Evolutionary conservation across 1,284 basidiomycete species (phyloP).

Genomic region (Calocybe gambosa): DNA sequence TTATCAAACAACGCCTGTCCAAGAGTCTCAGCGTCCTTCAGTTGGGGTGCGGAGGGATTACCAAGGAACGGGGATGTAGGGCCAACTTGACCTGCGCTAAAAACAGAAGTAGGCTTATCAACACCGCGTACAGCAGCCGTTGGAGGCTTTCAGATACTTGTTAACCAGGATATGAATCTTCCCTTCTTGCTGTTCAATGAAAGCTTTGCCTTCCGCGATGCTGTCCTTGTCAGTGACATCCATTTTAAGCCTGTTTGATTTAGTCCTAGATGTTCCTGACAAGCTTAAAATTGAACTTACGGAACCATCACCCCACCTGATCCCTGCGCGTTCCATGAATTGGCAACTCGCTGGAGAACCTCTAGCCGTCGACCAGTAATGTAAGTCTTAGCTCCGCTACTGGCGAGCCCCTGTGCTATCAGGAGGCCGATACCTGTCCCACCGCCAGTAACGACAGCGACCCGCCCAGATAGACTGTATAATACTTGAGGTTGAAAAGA

Average conservation of each 20-base stretch:
- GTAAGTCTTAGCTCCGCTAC: conserved; percentile 78
- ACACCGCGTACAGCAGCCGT: not conserved
- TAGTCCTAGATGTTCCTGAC: not conserved
- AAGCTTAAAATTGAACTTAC: conserved; percentile 35
- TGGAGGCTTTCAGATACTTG: conserved; percentile 41
- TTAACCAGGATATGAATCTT: conserved; percentile 75
- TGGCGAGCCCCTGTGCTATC: conserved; percentile 70
- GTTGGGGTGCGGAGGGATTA: conserved; percentile 48
- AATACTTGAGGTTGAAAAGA: conserved; percentile 34
- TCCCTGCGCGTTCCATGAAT: conserved; percentile 39
- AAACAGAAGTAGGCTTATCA: not conserved
- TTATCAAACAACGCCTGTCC: conserved; percentile 61
- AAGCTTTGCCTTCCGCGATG: conserved; percentile 48
- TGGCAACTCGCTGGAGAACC: conserved; percentile 51
- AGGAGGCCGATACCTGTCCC: conserved; percentile 76
- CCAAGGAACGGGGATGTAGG: conserved; percentile 55
- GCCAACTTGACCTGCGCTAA: conserved; percentile 67
- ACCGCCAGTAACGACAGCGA: conserved; percentile 76
- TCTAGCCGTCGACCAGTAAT: conserved; percentile 65
- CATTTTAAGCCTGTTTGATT: conserved; percentile 48
- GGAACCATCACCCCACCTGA: conserved; percentile 45
- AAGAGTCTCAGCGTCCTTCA: conserved; percentile 54
- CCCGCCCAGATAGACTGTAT: conserved; percentile 53
- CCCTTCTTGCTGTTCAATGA: conserved; percentile 56
- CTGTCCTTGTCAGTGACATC: conserved; percentile 68